phyloP scores from a whole-genome alignment of 495 filamentous ascomycete species.

The Podospora sp. region DNA sequence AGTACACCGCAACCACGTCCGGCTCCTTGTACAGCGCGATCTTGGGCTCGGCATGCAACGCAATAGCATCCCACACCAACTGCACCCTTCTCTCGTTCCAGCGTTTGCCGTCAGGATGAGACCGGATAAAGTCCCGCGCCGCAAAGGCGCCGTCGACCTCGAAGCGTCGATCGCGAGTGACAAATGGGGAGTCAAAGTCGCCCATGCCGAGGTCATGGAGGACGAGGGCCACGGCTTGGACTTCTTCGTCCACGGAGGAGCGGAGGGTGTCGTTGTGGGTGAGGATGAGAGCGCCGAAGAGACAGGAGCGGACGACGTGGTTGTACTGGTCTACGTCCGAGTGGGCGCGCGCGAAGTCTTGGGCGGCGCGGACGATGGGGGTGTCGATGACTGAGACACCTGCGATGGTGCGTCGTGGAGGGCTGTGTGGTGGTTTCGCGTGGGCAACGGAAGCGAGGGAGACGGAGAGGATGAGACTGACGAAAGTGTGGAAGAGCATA shows the following conservation, averaged over 20 bases:
- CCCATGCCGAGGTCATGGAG: slow-evolving; percentile 62
- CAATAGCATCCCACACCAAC: slow-evolving; percentile 32
- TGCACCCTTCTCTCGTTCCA: slow-evolving; percentile 40
- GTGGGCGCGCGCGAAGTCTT: slow-evolving; percentile 43
- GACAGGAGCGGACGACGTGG: slow-evolving; percentile 52
- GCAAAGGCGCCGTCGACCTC: slow-evolving; percentile 59
- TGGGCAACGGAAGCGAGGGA: too few species aligned
- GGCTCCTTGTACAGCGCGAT: slow-evolving; percentile 28
- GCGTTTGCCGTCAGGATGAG: slow-evolving; percentile 24
- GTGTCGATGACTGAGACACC: slow-evolving; percentile 33
- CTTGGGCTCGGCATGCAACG: slow-evolving; percentile 24
- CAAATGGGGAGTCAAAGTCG: slow-evolving; percentile 30
- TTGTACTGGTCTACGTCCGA: slow-evolving; percentile 44
- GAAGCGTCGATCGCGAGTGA: slow-evolving; percentile 53
- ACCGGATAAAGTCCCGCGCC: slow-evolving; percentile 46
- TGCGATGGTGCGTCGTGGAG: slow-evolving; percentile 21
- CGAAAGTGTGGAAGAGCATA: too few species aligned
- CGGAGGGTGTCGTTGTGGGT: slow-evolving; percentile 38
- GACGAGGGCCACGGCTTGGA: slow-evolving; percentile 50
- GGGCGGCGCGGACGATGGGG: slow-evolving; percentile 34
- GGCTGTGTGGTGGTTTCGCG: not conserved
- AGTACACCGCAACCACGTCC: slow-evolving; percentile 23
- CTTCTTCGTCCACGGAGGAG: slow-evolving; percentile 46
- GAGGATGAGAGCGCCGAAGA: slow-evolving; percentile 47
- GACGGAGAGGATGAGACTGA: too few species aligned